Evolutionary conservation across 2,329 filamentous ascomycete genomes (phyloP).

Genomic region (Sporothrix euskadiensis): DNA sequence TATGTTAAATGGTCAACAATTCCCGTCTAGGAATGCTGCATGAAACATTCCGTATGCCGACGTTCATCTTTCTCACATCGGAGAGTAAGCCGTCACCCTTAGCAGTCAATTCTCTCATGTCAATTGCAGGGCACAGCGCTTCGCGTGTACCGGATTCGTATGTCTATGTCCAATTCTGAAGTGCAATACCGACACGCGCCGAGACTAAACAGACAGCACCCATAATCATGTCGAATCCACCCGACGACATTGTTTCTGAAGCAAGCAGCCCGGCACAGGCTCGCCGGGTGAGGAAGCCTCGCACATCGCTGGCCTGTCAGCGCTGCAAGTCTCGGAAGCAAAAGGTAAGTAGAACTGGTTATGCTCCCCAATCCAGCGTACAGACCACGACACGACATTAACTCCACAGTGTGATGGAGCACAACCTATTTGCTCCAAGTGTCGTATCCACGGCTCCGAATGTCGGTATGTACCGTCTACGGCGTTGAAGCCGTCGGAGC

Average conservation of each 20-base stretch:
- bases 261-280: background rate
- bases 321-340: background rate
- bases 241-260: background rate
- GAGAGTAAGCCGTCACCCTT: too few species aligned
- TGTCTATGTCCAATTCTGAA: too few species aligned
- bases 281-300: background rate
- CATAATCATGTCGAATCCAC: too few species aligned
- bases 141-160: too few species aligned
- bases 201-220: too few species aligned
- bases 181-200: too few species aligned
- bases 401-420: background rate
- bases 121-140: too few species aligned
- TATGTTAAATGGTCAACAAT: background rate
- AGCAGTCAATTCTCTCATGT: too few species aligned
- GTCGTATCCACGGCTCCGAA: background rate
- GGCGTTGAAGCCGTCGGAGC: background rate
- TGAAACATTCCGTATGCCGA: too few species aligned
- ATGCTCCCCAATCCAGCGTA: too few species aligned
- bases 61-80: too few species aligned
- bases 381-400: background rate
- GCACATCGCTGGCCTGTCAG: background rate
- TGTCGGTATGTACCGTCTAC: background rate
- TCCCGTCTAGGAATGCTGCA: too few species aligned
- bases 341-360: background rate
- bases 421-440: background rate